These are phyloP conservation scores for Claviceps quebecensis DNA, from an alignment of 2,329 filamentous ascomycete species.

Conservation along the genomic window DNA sequence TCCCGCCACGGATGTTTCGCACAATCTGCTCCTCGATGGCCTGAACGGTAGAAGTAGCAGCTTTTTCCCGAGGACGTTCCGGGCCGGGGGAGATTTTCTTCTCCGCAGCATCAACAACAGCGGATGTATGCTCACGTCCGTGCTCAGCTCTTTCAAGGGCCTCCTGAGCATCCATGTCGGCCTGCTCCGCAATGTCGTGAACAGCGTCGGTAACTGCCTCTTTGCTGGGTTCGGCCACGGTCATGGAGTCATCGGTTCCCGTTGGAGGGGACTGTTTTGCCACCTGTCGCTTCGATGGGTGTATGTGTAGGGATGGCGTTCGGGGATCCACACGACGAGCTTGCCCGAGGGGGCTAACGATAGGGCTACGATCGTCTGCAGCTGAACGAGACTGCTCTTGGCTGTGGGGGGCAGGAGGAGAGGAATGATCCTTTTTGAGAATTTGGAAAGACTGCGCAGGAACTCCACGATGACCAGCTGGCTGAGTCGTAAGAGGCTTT, in stretches of 20 bases:
- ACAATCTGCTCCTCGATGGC: slow-evolving; percentile 9
- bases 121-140: slow-evolving; percentile 19
- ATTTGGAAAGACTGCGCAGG: slow-evolving; percentile 30
- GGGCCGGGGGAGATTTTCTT: slow-evolving; percentile 21
- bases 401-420: slow-evolving; percentile 23
- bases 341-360: slow-evolving; percentile 30
- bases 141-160: slow-evolving; percentile 45
- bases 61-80: neutral
- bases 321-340: slow-evolving; percentile 24
- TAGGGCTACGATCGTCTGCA: slow-evolving; percentile 28
- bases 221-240: slow-evolving; percentile 39
- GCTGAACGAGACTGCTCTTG: slow-evolving; percentile 26
- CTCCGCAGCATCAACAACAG: slow-evolving; percentile 23
- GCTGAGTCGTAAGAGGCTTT: slow-evolving; percentile 25
- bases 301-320: slow-evolving; percentile 18
- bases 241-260: slow-evolving; percentile 16
- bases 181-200: slow-evolving; percentile 44
- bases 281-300: slow-evolving; percentile 13
- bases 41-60: slow-evolving; percentile 1
- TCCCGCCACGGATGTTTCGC: slow-evolving; percentile 32
- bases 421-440: slow-evolving; percentile 33
- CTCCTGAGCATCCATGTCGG: slow-evolving; percentile 44
- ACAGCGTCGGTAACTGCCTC: slow-evolving; percentile 62
- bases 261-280: slow-evolving; percentile 15
- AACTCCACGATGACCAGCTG: slow-evolving; percentile 10